Percentiles rank a stretch among this genome's conserved stretches.
phyloP scores from a whole-genome alignment of 2,329 filamentous ascomycete genomes.

The Golovinomyces cichoracearum region DNA sequence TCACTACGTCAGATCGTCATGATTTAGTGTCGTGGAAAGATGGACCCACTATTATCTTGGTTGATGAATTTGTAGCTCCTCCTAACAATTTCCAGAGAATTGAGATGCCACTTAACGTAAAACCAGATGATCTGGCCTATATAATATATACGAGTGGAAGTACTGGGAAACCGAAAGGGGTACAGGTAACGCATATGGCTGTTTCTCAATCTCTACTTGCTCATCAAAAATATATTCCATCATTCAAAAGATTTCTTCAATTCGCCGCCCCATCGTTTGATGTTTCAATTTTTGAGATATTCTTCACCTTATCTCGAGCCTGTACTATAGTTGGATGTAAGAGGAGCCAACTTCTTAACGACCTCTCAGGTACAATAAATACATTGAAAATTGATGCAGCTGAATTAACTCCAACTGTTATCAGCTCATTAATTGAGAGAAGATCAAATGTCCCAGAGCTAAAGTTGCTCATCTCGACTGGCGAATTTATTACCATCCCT shows the following conservation, averaged over 20 bases:
- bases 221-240: slow-evolving; percentile 52
- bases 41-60: slow-evolving; percentile 17
- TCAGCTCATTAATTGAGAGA: slow-evolving; percentile 45
- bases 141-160: slow-evolving; percentile 87
- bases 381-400: slow-evolving; percentile 50
- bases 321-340: slow-evolving; percentile 47
- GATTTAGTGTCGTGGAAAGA: slow-evolving; percentile 17
- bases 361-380: slow-evolving; percentile 43
- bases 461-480: slow-evolving; percentile 56
- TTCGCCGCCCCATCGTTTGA: slow-evolving; percentile 86
- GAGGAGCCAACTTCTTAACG: slow-evolving; percentile 42
- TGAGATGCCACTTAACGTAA: slow-evolving; percentile 4
- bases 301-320: slow-evolving; percentile 57
- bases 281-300: slow-evolving; percentile 84
- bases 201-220: slow-evolving; percentile 61
- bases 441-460: slow-evolving; percentile 40
- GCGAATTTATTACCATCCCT: slow-evolving; percentile 64
- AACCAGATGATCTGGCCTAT: slow-evolving; percentile 34
- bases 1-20: slow-evolving; percentile 31
- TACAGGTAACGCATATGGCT: slow-evolving; percentile 54
- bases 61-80: slow-evolving; percentile 16
- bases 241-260: slow-evolving; percentile 58
- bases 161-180: slow-evolving; percentile 71
- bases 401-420: slow-evolving; percentile 73
- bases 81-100: not conserved